Conservation (phyloP, 2,329 filamentous ascomycete genomes). For the Moelleriella libera region DNA sequence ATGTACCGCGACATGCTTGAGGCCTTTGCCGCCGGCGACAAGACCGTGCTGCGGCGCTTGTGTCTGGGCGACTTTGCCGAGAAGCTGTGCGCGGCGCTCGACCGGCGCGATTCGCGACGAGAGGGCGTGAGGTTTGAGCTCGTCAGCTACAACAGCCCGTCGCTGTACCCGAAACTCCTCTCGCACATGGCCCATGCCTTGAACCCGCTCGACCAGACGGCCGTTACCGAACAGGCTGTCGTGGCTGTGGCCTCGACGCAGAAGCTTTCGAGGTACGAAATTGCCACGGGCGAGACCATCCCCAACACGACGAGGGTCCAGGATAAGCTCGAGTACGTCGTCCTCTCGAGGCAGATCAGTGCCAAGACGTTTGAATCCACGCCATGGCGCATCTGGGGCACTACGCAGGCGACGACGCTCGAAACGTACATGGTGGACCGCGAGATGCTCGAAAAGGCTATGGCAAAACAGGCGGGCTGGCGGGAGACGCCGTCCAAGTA, state of each 20-base stretch:
- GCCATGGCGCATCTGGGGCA: conserved; percentile 54
- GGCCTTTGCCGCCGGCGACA: conserved; percentile 45
- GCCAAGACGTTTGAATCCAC: conserved; percentile 29
- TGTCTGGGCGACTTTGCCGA: conserved; percentile 38
- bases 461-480: conserved; percentile 19
- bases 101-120: conserved; percentile 27
- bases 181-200: conserved; percentile 33
- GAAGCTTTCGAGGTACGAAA: conserved; percentile 28
- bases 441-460: conserved; percentile 17
- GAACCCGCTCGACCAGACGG: conserved; percentile 23
- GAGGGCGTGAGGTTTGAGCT: conserved; percentile 35
- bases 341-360: conserved; percentile 36
- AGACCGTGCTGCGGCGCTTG: conserved; percentile 30
- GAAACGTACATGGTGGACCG: conserved; percentile 23
- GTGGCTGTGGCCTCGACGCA: conserved; percentile 45
- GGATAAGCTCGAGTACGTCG: conserved; percentile 49
- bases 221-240: conserved; percentile 36
- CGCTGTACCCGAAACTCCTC: conserved; percentile 33
- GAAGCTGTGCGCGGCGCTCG: conserved; percentile 38
- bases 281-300: conserved; percentile 21
- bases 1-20: conserved; percentile 48
- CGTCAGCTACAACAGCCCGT: conserved; percentile 28
- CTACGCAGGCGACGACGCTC: conserved; percentile 37
- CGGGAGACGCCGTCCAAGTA: conserved; percentile 7
- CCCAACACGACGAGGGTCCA: conserved; percentile 34